Percentiles rank a stretch among this genome's conserved stretches.
These are phyloP conservation scores for Fusarium sp. DNA, from an alignment of 2,329 filamentous ascomycete genomes.

Conservation along the genomic window DNA sequence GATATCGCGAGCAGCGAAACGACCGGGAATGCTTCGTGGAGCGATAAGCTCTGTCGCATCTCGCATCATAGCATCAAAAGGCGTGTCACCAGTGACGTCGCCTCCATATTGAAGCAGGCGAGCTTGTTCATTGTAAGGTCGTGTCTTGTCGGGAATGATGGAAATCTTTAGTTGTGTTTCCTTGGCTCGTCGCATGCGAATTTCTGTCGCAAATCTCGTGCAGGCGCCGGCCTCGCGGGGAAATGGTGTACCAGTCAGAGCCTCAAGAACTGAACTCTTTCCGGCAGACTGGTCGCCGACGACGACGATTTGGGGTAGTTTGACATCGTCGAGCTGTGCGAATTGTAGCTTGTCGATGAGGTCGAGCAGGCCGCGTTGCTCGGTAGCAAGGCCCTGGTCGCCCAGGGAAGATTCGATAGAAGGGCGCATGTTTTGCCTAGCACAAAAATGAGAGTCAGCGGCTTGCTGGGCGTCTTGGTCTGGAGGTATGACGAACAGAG, in stretches of 20 bases:
- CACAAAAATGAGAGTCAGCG: constrained; percentile 43
- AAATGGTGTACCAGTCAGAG: constrained; percentile 72
- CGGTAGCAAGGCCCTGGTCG: constrained; percentile 63
- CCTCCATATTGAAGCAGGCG: constrained; percentile 63
- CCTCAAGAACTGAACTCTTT: constrained; percentile 73
- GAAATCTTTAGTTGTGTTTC: constrained; percentile 62
- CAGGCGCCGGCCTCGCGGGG: constrained; percentile 71
- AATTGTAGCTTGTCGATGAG: constrained; percentile 68
- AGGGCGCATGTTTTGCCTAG: constrained; percentile 53
- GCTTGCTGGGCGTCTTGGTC: constrained; percentile 35
- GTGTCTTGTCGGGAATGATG: constrained; percentile 66
- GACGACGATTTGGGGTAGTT: constrained; percentile 72
- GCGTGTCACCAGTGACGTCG: constrained; percentile 57
- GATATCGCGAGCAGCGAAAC: constrained; percentile 65
- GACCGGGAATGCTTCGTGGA: constrained; percentile 62
- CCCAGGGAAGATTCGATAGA: constrained; percentile 63
- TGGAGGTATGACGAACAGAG: constrained; percentile 45
- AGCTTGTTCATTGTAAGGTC: constrained; percentile 61
- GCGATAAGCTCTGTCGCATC: constrained; percentile 65
- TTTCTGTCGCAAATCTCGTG: constrained; percentile 72
- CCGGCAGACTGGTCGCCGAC: constrained; percentile 74
- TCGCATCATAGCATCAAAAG: constrained; percentile 65
- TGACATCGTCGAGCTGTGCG: constrained; percentile 64
- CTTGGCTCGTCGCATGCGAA: constrained; percentile 64
- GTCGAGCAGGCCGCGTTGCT: constrained; percentile 69